phyloP scores from a whole-genome alignment of 352 stramenopile genomes.

The Poterioochromonas sp. region DNA sequence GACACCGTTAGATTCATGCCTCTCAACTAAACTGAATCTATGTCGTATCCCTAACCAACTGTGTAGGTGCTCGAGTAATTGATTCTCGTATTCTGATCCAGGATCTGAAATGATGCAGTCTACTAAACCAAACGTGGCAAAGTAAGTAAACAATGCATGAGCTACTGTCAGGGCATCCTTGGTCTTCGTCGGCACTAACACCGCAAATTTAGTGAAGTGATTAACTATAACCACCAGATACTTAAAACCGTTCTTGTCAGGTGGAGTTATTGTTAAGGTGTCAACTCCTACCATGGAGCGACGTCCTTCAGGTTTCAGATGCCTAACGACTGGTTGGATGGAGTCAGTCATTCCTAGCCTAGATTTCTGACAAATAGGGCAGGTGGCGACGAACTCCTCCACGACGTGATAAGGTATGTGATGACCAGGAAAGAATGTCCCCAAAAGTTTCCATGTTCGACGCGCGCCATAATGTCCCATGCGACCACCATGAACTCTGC shows the following conservation, averaged over 20 bases:
- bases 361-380: too few relatives aligned
- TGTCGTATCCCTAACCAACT: neutral
- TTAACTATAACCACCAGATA: neutral
- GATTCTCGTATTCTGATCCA: neutral
- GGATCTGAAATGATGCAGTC: neutral
- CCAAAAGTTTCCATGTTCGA: neutral
- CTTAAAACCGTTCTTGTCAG: neutral
- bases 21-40: neutral
- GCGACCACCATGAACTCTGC: slow-evolving; percentile 12
- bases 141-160: neutral
- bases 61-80: neutral
- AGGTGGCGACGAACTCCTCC: too few relatives aligned
- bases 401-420: neutral
- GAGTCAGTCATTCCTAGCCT: neutral
- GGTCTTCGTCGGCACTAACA: neutral
- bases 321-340: neutral
- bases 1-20: slow-evolving; percentile 7
- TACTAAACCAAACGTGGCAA: neutral
- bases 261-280: neutral
- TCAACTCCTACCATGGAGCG: neutral
- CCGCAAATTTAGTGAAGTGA: neutral
- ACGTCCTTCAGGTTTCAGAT: neutral
- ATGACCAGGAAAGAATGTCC: slow-evolving; percentile 5
- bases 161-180: neutral
- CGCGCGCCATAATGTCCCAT: slow-evolving; percentile 18